Base-by-base conservation (phyloP, 768 basidiomycete genomes). In the Scleroderma citrinum region DNA sequence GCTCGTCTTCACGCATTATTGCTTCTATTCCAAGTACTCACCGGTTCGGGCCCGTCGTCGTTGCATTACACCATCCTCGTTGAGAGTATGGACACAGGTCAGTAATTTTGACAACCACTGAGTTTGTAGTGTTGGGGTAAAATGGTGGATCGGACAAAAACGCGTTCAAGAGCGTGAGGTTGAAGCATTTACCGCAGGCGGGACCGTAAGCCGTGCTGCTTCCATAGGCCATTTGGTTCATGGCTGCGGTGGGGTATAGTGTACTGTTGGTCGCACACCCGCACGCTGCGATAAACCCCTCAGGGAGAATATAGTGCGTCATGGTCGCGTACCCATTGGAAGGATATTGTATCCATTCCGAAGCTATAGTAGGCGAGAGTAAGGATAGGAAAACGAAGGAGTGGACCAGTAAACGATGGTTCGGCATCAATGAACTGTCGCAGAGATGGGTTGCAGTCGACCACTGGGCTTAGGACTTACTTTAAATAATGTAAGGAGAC, bases 211-310 rank as follows among this genome's bases (percentile, higher is more conserved):
- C 75, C n/a, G 70, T 73, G 49, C 78, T 82, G 60, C 83, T 87
- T 0, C 89, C 87, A 55, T 76, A 92, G 1, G 89, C 89, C 74
- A 85, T 81, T 59, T 89, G 83, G 49, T 74, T 87, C 51, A 92
- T 66, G 8, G 89, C 89, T 10, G 83, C 89, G 1, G 88, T 92
- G 6, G 89, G 88, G 56, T 83, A 88, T 44, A 68, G 59, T 24
- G 81, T 82, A 52, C 81, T 83, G 40, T 72, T 70, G 8, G 76
- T 75, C 2, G 80, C 81, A 62, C 90, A 92, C 48, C 89, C 90
- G 58, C 89, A 91, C 1, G 84, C 72, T 21, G 87, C 85, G 52
- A 90, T 59, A 49, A 67, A 69, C 23, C 63, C 59, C 13, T 61
- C 46, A 52, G 70, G 78, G 7, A 81, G 64, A 35, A 64, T 68